Evolutionary conservation across 495 filamentous ascomycete genomes (phyloP).

Genomic region (Apiosordaria backusii): DNA sequence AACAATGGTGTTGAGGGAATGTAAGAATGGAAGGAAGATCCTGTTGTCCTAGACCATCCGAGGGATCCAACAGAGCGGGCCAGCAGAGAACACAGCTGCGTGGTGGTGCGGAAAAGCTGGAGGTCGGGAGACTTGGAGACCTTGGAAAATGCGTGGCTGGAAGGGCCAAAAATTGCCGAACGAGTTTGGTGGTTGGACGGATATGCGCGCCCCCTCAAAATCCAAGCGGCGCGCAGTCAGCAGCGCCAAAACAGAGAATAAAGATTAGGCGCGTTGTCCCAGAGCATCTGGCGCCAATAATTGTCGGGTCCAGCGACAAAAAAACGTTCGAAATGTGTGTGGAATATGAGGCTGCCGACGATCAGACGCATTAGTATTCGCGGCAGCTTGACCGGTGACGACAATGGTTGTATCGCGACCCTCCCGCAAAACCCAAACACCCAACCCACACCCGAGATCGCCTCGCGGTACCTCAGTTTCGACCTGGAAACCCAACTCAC

Average conservation of each 20-base stretch:
- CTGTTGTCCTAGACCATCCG: constrained; percentile 8
- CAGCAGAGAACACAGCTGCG: background rate
- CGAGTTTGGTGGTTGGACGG: constrained; percentile 5
- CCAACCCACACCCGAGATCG: background rate
- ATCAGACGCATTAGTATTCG: constrained; percentile 6
- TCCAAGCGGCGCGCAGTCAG: constrained; percentile 6
- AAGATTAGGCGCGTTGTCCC: constrained; percentile 14
- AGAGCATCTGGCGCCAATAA: constrained; percentile 15
- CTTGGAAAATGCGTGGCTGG: constrained; percentile 30
- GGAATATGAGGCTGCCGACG: constrained; percentile 10
- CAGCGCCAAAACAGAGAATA: constrained; percentile 9
- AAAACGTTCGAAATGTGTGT: constrained; percentile 11
- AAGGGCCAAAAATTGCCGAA: constrained; percentile 21
- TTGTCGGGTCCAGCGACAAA: constrained; percentile 28
- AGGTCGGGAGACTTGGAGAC: constrained; percentile 22
- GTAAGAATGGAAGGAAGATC: constrained; percentile 11
- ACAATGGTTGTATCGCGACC: background rate
- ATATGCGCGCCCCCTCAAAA: background rate
- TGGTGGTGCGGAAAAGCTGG: constrained; percentile 27
- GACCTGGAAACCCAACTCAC: background rate
- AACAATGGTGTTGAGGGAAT: constrained; percentile 9
- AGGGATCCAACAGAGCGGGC: background rate
- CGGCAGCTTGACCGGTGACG: constrained; percentile 12
- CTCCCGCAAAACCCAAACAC: constrained; percentile 8
- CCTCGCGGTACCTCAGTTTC: background rate